Evolutionary conservation across 2,329 filamentous ascomycete species (phyloP).

Genomic region (Colletotrichum karsti): DNA sequence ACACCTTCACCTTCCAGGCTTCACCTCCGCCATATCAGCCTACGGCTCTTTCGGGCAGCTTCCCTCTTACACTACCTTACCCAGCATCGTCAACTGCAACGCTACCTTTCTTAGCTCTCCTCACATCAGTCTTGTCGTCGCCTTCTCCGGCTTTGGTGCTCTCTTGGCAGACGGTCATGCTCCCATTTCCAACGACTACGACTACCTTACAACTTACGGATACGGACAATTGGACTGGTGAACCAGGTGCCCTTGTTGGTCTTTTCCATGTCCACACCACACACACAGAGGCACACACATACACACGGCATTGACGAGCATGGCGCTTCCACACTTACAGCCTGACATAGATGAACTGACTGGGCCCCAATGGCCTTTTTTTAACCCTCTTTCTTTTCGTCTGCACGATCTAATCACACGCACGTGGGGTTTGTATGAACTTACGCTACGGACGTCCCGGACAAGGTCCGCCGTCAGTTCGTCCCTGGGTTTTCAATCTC

Average conservation of each 20-base stretch:
- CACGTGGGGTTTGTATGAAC: slow-evolving; percentile 9
- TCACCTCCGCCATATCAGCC: slow-evolving; percentile 46
- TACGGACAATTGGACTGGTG: too few species aligned
- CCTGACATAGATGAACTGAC: slow-evolving; percentile 20
- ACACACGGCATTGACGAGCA: slow-evolving; percentile 24
- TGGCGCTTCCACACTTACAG: slow-evolving; percentile 20
- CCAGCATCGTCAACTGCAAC: slow-evolving; percentile 16
- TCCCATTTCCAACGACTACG: too few species aligned
- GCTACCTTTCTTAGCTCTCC: slow-evolving; percentile 11
- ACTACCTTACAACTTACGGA: too few species aligned
- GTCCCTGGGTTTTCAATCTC: not conserved
- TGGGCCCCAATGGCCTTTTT: not conserved
- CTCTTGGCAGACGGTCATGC: not conserved
- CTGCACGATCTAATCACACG: slow-evolving; percentile 12
- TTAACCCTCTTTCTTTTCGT: not conserved
- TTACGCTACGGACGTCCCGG: slow-evolving; percentile 13
- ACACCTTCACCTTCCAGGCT: too few species aligned
- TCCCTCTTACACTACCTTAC: slow-evolving; percentile 34
- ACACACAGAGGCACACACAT: not conserved
- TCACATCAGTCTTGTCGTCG: slow-evolving; percentile 5
- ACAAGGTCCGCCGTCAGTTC: slow-evolving; percentile 12
- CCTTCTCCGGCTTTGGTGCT: not conserved
- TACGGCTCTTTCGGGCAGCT: slow-evolving; percentile 56
- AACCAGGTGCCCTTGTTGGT: not conserved
- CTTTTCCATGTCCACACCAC: not conserved